These are phyloP conservation scores for Monilinia polystroma DNA, from an alignment of 2,329 filamentous ascomycete species.

Conservation along the genomic window DNA sequence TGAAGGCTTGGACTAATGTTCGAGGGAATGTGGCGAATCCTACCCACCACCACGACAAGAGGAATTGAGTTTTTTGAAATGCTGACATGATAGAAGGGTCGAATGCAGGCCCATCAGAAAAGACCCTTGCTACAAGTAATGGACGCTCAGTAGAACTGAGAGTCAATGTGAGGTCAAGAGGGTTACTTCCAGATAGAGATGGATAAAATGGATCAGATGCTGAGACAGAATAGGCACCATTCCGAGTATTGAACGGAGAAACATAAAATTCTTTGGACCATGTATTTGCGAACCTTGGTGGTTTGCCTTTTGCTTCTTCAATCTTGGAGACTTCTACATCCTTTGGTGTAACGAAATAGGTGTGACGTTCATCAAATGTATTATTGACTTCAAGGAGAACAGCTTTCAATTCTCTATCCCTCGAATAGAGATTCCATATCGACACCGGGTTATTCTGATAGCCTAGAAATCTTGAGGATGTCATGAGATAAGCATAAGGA, in stretches of 20 bases:
- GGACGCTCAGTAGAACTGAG: constrained; percentile 57
- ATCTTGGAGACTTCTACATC: constrained; percentile 29
- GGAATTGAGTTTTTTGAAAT: constrained; percentile 47
- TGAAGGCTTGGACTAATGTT: constrained; percentile 59
- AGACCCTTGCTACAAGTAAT: constrained; percentile 62
- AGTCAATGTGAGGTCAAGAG: constrained; percentile 63
- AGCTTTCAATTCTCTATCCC: constrained; percentile 55
- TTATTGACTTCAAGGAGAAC: constrained; percentile 76
- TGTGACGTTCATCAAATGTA: constrained; percentile 69
- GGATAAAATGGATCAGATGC: constrained; percentile 50
- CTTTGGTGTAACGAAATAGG: constrained; percentile 58
- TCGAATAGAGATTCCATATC: constrained; percentile 75
- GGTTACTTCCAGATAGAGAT: constrained; percentile 49
- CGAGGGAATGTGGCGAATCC: constrained; percentile 65
- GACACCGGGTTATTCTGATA: constrained; percentile 75
- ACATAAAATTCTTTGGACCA: constrained; percentile 76
- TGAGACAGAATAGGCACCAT: constrained; percentile 53
- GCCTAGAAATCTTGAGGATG: constrained; percentile 65
- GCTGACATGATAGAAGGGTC: constrained; percentile 50
- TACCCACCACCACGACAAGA: constrained; percentile 64
- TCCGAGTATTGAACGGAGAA: constrained; percentile 68
- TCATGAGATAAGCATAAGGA: constrained; percentile 68
- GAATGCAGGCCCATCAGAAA: constrained; percentile 51
- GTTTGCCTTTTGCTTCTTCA: constrained; percentile 25
- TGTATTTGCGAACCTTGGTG: constrained; percentile 46